These are phyloP conservation scores for Calycina marina DNA, from an alignment of 2,329 filamentous ascomycete species.

Conservation along the genomic window DNA sequence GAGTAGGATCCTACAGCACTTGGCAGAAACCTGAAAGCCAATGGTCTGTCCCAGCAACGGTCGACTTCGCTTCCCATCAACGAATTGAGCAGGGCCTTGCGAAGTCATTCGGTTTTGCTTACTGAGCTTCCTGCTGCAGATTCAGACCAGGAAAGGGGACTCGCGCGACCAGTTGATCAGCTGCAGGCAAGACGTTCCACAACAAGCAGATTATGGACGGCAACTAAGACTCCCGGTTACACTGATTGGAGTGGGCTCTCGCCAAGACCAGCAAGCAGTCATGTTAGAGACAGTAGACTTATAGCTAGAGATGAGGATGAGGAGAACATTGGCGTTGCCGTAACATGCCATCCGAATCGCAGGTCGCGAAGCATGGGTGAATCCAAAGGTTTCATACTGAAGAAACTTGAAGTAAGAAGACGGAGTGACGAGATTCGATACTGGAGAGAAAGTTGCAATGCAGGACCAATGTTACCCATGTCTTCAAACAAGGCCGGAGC, in stretches of 20 bases:
- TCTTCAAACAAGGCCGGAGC: conserved; percentile 31
- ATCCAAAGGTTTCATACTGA: conserved; percentile 28
- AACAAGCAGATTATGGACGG: conserved; percentile 27
- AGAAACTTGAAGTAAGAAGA: conserved; percentile 28
- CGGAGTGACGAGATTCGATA: conserved; percentile 50
- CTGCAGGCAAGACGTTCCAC: conserved; percentile 29
- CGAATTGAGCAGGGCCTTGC: conserved; percentile 43
- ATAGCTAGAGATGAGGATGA: conserved; percentile 13
- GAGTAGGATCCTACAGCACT: conserved; percentile 27
- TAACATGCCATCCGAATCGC: conserved; percentile 33
- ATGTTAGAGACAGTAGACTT: conserved; percentile 32
- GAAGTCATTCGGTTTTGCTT: conserved; percentile 45
- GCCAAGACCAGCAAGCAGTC: conserved; percentile 45
- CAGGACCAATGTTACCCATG: conserved; percentile 34
- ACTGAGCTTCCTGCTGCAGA: conserved; percentile 26
- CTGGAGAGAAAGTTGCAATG: conserved; percentile 46
- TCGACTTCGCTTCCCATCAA: conserved; percentile 44
- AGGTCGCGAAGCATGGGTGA: conserved; percentile 46
- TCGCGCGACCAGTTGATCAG: background rate
- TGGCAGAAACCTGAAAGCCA: conserved; percentile 21
- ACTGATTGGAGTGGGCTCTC: conserved; percentile 38
- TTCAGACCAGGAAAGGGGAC: background rate
- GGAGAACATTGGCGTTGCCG: conserved; percentile 1
- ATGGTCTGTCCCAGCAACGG: conserved; percentile 31
- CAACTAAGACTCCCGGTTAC: conserved; percentile 26